Evolutionary conservation across 129 eudicot species (phyloP).

Genomic region (Tagetes erecta): DNA sequence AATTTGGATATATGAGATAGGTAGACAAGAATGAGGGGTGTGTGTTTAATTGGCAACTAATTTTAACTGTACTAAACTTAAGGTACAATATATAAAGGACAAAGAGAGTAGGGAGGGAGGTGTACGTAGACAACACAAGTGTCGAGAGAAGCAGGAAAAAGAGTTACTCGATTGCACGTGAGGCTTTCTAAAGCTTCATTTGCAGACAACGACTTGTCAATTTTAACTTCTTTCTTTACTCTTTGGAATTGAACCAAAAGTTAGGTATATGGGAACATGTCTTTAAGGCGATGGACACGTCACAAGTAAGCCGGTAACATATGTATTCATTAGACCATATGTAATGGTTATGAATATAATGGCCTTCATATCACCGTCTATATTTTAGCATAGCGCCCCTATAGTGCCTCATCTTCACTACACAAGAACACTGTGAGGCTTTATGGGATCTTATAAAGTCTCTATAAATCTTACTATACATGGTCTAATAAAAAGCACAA

Average conservation of each 20-base stretch:
- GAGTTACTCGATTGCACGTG: constrained; percentile 27
- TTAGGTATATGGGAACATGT: too few species aligned
- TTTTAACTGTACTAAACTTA: constrained; percentile 18
- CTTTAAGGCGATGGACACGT: too few species aligned
- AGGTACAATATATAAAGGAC: not conserved
- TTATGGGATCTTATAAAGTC: too few species aligned
- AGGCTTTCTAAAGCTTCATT: constrained; percentile 20
- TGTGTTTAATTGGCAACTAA: constrained; percentile 13
- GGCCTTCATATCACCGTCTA: too few species aligned
- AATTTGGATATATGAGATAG: not conserved
- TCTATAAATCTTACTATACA: too few species aligned
- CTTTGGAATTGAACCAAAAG: not conserved
- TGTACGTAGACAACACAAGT: constrained; percentile 16
- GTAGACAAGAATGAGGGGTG: constrained; percentile 19
- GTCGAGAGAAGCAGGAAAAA: constrained; percentile 22
- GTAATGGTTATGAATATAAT: too few species aligned
- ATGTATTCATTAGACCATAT: too few species aligned
- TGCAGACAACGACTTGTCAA: constrained; percentile 28
- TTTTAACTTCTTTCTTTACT: not conserved
- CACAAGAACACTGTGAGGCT: too few species aligned
- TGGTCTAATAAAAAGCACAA: too few species aligned
- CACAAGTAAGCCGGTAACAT: too few species aligned
- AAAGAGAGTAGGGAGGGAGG: not conserved
- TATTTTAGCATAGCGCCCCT: too few species aligned
- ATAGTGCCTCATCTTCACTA: too few species aligned